phyloP scores from a whole-genome alignment of 2,329 filamentous ascomycete genomes.

The Uncinocarpus reesii region DNA sequence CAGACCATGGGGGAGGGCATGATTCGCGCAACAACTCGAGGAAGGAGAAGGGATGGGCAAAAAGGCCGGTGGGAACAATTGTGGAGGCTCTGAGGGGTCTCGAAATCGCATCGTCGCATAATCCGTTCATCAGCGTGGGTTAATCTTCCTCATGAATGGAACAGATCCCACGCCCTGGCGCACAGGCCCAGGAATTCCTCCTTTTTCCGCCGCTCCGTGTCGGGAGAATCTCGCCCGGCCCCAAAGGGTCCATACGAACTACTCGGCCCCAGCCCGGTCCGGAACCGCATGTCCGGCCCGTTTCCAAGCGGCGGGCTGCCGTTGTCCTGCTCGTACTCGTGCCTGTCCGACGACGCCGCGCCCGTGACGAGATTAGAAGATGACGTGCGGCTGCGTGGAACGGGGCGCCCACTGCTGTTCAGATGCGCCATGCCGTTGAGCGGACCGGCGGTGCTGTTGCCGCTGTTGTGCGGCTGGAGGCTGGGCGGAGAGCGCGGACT shows the following conservation, averaged over 20 bases:
- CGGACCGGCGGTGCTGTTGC: slow-evolving; percentile 28
- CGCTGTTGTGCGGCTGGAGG: slow-evolving; percentile 23
- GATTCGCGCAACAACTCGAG: no score
- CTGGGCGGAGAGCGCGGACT: slow-evolving; percentile 49
- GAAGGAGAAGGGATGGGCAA: no score
- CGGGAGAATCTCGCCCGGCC: slow-evolving; percentile 70
- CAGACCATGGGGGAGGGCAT: no score
- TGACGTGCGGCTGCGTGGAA: slow-evolving; percentile 16
- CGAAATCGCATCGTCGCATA: no score
- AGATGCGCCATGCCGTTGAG: slow-evolving; percentile 28
- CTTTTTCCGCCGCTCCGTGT: slow-evolving; percentile 74
- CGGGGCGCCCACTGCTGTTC: slow-evolving; percentile 26
- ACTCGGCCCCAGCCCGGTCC: slow-evolving; percentile 28
- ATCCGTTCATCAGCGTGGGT: not conserved
- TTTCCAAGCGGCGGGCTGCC: slow-evolving; percentile 73
- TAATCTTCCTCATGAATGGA: slow-evolving; percentile 76
- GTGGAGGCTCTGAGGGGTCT: no score
- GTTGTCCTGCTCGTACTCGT: slow-evolving; percentile 84
- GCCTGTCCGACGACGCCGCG: slow-evolving; percentile 62
- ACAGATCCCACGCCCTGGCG: slow-evolving; percentile 87
- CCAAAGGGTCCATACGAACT: slow-evolving; percentile 15
- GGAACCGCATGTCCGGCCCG: slow-evolving; percentile 47
- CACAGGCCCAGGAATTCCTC: slow-evolving; percentile 85
- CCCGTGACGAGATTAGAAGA: slow-evolving; percentile 19
- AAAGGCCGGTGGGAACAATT: no score